phyloP scores from a whole-genome alignment of 768 basidiomycete genomes.

The Suillus tomentosus region DNA sequence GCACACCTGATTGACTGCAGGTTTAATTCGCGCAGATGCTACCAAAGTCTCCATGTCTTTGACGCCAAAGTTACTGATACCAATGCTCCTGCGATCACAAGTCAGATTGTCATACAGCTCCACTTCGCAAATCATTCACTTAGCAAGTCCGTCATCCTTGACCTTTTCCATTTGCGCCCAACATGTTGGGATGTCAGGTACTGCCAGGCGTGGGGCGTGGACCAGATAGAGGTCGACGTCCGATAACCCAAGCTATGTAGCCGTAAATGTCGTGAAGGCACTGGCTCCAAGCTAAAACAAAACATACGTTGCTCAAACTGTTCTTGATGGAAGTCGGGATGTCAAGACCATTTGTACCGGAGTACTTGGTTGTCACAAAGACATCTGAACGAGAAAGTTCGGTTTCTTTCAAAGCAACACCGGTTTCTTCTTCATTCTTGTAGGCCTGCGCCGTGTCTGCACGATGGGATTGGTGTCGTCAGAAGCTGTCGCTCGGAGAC shows the following conservation, averaged over 20 bases:
- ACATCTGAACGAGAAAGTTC: slow-evolving; percentile 55
- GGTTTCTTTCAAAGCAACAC: slow-evolving; percentile 43
- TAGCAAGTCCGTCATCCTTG: slow-evolving; percentile 56
- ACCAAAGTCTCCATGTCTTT: slow-evolving; percentile 56
- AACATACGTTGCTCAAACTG: slow-evolving; percentile 52
- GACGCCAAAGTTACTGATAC: slow-evolving; percentile 69
- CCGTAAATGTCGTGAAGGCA: slow-evolving; percentile 27
- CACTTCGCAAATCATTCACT: slow-evolving; percentile 35
- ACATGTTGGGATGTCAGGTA: slow-evolving; percentile 58
- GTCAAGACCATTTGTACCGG: slow-evolving; percentile 49
- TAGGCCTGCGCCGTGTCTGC: slow-evolving; percentile 64
- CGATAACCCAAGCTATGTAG: not conserved
- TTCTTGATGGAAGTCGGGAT: slow-evolving; percentile 57
- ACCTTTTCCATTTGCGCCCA: slow-evolving; percentile 68
- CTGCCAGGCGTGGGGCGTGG: slow-evolving; percentile 55
- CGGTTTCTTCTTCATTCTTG: slow-evolving; percentile 56
- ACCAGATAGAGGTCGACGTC: slow-evolving; percentile 74
- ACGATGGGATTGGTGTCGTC: not conserved
- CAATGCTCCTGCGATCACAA: slow-evolving; percentile 56
- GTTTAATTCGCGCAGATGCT: slow-evolving; percentile 58
- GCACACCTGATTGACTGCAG: slow-evolving; percentile 65
- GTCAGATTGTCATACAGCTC: not conserved
- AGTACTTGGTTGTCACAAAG: slow-evolving; percentile 70
- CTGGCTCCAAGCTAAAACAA: slow-evolving; percentile 13
- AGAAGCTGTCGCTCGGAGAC: not conserved